Base-by-base conservation (phyloP, 345 rosid species). In the Ricinus communis region DNA sequence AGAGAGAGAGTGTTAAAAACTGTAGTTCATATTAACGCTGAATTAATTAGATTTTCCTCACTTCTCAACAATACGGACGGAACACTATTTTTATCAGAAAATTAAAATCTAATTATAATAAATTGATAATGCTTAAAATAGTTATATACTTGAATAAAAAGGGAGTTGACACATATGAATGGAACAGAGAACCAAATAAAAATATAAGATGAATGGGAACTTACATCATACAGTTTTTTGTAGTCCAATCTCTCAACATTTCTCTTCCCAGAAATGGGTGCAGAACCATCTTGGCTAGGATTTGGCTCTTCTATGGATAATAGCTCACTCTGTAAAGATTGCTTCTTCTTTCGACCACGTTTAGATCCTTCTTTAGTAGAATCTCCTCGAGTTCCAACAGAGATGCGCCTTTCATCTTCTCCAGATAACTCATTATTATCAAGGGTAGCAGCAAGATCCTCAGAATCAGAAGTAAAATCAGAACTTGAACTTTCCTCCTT, bases 221-320 rank as follows among this genome's bases (percentile, higher is more conserved):
- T 88, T 82, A 95, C 99, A 80, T 89, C 91, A 75, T 87, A 83
- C 27, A 95, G 80, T 80, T 74, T 90, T 83, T 87, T 95, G 93
- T 95, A 95, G 88, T 95, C 94, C 84, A 95, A 82, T 78, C 90
- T 86, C 64, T 83, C 87, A 51, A 82, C 79, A 55, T 70, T 82
- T 79, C 97, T 88, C 78, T 81, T 89, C 56, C 62, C 80, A 41
- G 81, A 74, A 83, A 83, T 77, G 81, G 76, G 70, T 13, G 57
- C 66, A 56, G 80, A 73, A 58, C 62, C 86, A 70, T 86, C 88
- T 70, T 74, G 66, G 56, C 65, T 75, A 55, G 59, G 54, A 70
- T 81, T 85, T 46, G 80, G 71, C 74, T 84, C 90, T 61, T 67
- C 28, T 49, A 70, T 63, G 45, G 87, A 69, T 62, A 73, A 68